phyloP scores from a whole-genome alignment of 2,329 filamentous ascomycete species.

The Diaporthe batatas region DNA sequence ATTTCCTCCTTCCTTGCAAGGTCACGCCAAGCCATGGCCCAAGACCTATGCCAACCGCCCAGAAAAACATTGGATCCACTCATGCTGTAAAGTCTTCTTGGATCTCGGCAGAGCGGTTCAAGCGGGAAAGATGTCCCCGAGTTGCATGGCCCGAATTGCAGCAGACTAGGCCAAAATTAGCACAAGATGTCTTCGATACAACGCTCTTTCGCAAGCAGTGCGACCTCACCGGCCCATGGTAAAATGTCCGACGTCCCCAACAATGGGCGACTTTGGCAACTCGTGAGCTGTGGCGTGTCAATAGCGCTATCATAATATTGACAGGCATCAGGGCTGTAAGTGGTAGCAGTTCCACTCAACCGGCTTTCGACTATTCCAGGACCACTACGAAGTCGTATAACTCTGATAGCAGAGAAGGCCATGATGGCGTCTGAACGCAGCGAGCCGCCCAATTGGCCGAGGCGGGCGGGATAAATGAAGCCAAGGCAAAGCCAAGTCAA shows the following conservation, averaged over 20 bases:
- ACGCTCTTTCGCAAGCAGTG: background rate
- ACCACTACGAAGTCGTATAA: background rate
- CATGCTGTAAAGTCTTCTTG: background rate
- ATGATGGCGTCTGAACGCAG: background rate
- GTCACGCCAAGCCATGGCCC: conserved; percentile 3
- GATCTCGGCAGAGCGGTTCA: background rate
- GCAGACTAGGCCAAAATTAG: background rate
- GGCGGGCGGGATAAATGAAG: conserved; percentile 14
- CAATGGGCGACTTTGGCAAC: background rate
- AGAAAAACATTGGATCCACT: background rate
- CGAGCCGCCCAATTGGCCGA: conserved; percentile 6
- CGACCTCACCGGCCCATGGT: background rate
- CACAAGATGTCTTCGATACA: background rate
- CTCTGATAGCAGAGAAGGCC: conserved; percentile 25
- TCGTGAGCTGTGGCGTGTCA: background rate
- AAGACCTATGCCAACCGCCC: conserved; percentile 12
- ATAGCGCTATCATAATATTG: conserved; percentile 8
- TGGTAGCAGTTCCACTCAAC: background rate
- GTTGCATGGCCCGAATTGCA: background rate
- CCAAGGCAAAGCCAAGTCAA: conserved; percentile 33
- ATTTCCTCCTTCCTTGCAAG: conserved; percentile 16
- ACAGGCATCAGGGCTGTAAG: background rate
- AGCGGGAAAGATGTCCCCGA: background rate
- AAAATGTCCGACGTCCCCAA: background rate
- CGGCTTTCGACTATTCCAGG: background rate